Base-by-base conservation (phyloP, 2,329 filamentous ascomycete species). In the Allantophomopsis cytisporea region DNA sequence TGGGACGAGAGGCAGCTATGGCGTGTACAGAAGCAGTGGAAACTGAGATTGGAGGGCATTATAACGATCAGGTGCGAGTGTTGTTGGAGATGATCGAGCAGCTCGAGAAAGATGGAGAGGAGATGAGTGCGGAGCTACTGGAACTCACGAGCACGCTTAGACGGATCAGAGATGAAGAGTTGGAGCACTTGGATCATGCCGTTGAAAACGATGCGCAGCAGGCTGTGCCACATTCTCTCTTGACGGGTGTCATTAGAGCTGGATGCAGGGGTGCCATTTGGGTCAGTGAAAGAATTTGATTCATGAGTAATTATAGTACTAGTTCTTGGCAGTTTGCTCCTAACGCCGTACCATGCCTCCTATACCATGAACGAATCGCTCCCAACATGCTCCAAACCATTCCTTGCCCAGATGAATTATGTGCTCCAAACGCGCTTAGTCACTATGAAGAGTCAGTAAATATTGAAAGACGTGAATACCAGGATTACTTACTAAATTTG, bases 1-100 rank as follows among this genome's bases (percentile, higher is more conserved):
- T 98, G 70, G 88, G 91, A 1, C 75, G 86, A 37, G 87, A 96
- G 62, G 88, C 89, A 2, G 89, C 91, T 30, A 98, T 98, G 91
- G 91, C 91, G 11, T 98, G 91, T 58, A 96, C 91, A 1, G 91
- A 98, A 62, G 91, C 91, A 1, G 89, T 98, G 2, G 91, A 98
- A 68, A 98, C 89, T 6, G 91, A 96, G 65, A 98, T 98, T 46
- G 91, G 91, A 2, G 77, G 77, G 20, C 91, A 98, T 62, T 98
- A 98, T 59, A 96, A 96, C 57, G 77, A 78, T 47, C 91, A 98
- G 63, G 86, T 98, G 33, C 68, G 85, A 18, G 72, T 75, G 39
- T 63, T 98, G 50, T 60, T 96, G 31, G 79, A 82, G 45, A 95
- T 94, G 80, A 73, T 85, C 41, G 67, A 73, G 7, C 72, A 80